Evolutionary conservation across 805 yeast genomes (phyloP).

Genomic region (Cyberlindnera bimundalis): DNA sequence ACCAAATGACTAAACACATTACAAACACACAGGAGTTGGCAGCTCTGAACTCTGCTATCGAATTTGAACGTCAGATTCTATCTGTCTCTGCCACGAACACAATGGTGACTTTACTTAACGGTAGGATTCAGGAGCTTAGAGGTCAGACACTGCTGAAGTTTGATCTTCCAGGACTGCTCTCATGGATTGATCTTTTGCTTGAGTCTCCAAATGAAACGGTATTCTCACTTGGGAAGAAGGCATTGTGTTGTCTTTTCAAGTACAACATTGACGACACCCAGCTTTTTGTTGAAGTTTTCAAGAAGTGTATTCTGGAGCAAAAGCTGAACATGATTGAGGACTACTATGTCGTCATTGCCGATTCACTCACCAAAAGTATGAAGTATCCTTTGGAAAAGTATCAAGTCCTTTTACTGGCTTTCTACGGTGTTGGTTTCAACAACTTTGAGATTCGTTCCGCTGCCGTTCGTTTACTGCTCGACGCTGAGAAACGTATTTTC

Average conservation of each 20-base stretch:
- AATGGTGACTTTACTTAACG: conserved; percentile 78
- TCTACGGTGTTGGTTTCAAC: conserved; percentile 76
- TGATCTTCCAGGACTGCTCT: conserved; percentile 62
- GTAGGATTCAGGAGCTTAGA: conserved; percentile 55
- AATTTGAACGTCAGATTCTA: conserved; percentile 68
- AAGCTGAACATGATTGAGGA: conserved; percentile 52
- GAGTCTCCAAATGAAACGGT: conserved; percentile 53
- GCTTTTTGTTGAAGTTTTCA: conserved; percentile 53
- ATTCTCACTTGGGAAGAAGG: conserved; percentile 62
- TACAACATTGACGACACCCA: conserved; percentile 55
- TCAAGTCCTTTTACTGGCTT: conserved; percentile 69
- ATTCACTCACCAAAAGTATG: conserved; percentile 49
- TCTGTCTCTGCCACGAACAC: conserved; percentile 74
- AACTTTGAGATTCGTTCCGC: conserved; percentile 61
- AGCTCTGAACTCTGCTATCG: conserved; percentile 70
- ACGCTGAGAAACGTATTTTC: conserved; percentile 58
- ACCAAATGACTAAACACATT: conserved; percentile 46
- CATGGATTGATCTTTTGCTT: conserved; percentile 80
- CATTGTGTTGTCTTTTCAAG: conserved; percentile 63
- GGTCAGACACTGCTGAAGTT: conserved; percentile 59
- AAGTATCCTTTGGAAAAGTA: conserved; percentile 51
- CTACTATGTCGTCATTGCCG: conserved; percentile 70
- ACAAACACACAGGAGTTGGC: conserved; percentile 34
- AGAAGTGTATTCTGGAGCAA: conserved; percentile 66
- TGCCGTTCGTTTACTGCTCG: conserved; percentile 69